Evolutionary conservation across 805 yeast genomes (phyloP).

Genomic region (Yamadazyma laniorum): DNA sequence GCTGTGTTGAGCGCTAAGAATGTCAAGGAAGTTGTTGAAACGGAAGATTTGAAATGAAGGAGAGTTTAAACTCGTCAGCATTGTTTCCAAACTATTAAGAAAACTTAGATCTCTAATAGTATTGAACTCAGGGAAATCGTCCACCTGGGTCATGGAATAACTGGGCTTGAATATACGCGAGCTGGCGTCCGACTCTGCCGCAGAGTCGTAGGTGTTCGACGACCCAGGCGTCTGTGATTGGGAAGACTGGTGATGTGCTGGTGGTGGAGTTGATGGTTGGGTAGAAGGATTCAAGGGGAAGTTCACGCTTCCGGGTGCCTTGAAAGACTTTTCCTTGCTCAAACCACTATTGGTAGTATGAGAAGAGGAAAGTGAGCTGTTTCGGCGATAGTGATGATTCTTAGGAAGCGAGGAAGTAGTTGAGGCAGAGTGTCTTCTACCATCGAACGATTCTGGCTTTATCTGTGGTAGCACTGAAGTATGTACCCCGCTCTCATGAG

Average conservation of each 20-base stretch:
- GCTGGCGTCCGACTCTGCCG: slow-evolving; percentile 4
- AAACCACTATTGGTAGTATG: slow-evolving; percentile 10
- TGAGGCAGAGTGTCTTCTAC: slow-evolving; percentile 12
- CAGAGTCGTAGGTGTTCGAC: slow-evolving; percentile 4
- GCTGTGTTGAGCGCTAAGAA: slow-evolving; percentile 28
- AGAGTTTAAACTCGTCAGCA: slow-evolving; percentile 21
- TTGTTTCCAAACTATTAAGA: slow-evolving; percentile 24
- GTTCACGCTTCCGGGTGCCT: neutral
- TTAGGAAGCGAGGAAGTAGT: slow-evolving; percentile 9
- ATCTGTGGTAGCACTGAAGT: neutral
- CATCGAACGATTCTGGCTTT: neutral
- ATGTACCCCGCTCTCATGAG: slow-evolving; percentile 1
- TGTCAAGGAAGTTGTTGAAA: slow-evolving; percentile 31
- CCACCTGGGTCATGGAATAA: slow-evolving; percentile 11
- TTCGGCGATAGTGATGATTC: slow-evolving; percentile 12
- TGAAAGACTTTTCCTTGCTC: slow-evolving; percentile 1
- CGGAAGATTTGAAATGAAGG: slow-evolving; percentile 31
- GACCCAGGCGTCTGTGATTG: neutral
- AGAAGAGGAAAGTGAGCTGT: slow-evolving; percentile 20
- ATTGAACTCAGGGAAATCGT: slow-evolving; percentile 11
- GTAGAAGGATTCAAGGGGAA: neutral
- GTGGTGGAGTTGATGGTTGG: slow-evolving; percentile 1
- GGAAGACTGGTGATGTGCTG: neutral
- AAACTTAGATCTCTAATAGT: slow-evolving; percentile 21
- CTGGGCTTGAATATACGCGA: slow-evolving; percentile 15